Conservation (phyloP, 345 rosid genomes). For the Kandelia obovata region DNA sequence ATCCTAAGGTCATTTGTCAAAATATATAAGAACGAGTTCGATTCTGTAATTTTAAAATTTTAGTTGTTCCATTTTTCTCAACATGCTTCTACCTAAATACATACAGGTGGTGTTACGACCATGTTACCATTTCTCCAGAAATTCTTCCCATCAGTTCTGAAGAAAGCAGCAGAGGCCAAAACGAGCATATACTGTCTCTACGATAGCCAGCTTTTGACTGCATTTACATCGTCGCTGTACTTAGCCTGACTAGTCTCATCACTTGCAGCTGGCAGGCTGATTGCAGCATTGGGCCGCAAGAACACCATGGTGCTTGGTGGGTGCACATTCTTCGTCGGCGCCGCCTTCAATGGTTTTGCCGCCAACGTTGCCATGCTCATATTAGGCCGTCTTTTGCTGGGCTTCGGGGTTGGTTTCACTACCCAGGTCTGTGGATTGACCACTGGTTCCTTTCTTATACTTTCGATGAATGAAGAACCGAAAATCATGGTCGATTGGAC, state of each 20-base stretch:
- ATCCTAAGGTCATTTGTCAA: too few species aligned
- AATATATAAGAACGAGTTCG: too few species aligned
- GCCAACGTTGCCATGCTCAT: constrained; percentile 65
- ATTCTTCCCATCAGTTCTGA: constrained; percentile 64
- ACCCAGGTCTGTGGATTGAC: constrained; percentile 45
- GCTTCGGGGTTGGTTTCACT: constrained; percentile 91
- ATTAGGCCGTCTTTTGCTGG: constrained; percentile 74
- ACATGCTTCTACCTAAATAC: neutral
- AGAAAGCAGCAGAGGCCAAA: constrained; percentile 46
- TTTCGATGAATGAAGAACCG: neutral
- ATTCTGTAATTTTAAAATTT: too few species aligned
- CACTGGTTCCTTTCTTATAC: neutral
- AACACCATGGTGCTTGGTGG: constrained; percentile 70
- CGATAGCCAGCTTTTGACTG: constrained; percentile 58
- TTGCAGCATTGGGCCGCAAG: constrained; percentile 48
- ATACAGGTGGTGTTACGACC: constrained; percentile 75
- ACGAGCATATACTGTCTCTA: constrained; percentile 55
- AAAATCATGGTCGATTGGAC: too few species aligned
- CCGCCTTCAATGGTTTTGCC: constrained; percentile 69
- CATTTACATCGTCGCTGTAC: constrained; percentile 75
- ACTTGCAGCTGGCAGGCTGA: constrained; percentile 65
- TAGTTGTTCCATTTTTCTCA: neutral
- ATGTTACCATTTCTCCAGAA: constrained; percentile 73
- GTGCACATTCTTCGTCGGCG: constrained; percentile 63
- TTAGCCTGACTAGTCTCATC: constrained; percentile 65